phyloP scores from a whole-genome alignment of 768 basidiomycete genomes.

The Boletus pseudopeckii region DNA sequence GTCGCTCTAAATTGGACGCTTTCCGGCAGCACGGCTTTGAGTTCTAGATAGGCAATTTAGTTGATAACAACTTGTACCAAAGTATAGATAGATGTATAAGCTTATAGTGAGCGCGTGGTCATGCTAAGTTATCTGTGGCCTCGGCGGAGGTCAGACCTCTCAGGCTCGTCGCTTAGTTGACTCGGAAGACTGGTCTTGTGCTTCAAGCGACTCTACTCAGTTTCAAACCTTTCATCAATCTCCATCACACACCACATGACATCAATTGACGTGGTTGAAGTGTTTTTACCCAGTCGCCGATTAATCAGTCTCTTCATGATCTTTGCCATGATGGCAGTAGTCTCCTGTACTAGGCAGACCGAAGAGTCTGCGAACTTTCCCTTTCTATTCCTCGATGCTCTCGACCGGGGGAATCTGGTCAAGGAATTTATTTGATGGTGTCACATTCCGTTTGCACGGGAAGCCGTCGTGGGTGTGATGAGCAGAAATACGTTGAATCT shows the following conservation, averaged over 20 bases:
- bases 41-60: constrained; percentile 48
- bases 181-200: neutral
- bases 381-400: neutral
- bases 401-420: neutral
- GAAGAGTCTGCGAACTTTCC: neutral
- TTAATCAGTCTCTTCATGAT: neutral
- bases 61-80: neutral
- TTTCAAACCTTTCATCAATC: neutral
- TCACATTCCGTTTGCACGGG: constrained; percentile 1
- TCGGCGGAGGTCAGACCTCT: neutral
- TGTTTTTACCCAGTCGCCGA: neutral
- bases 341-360: neutral
- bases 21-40: constrained; percentile 90
- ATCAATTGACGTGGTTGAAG: neutral
- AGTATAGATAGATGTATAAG: neutral
- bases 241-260: neutral
- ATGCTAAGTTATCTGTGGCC: neutral
- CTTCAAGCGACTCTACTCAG: neutral
- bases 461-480: constrained; percentile 12
- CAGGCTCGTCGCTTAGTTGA: neutral
- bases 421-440: neutral
- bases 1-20: constrained; percentile 57
- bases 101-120: neutral
- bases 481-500: constrained; percentile 1
- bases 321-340: neutral